Base-by-base conservation (phyloP, 768 basidiomycete genomes). In the Serendipita sp. region DNA sequence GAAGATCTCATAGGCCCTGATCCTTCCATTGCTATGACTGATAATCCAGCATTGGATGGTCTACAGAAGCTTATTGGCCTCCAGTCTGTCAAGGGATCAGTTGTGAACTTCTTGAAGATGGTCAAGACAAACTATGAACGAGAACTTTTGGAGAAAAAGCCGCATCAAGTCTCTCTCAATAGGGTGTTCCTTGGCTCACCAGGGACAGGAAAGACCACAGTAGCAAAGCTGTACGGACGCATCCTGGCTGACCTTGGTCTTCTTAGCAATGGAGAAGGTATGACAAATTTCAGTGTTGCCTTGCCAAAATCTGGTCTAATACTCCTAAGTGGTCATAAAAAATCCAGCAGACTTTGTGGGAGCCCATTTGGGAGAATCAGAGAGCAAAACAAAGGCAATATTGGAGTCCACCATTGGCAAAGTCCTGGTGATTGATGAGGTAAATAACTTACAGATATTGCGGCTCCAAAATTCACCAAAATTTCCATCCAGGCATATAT, bases 221-320 rank as follows among this genome's bases (percentile, higher is more conserved):
- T 88, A 0, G 85, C 83, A 0, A 81, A 80, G 68, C 69, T 85
- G 3, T 88, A 87, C 67, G 86, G 86, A 0, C 78, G 79, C 65
- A 81, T 86, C 53, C 71, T 88, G 11, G 79, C 76, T 0, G 84
- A 86, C 58, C 70, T 88, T 0, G 79, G 80, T 3, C 70, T 88
- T n/a, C 70, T 88, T n/a, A 85, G 83, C 70, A 86, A 84, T 46
- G 84, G 83, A 7, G 86, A 88, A 81, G 85, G 86, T 83, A 65
- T 68, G 74, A 28, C 24, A 24, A 24, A 24, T 24, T 24, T 24
- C 24, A 24, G 24, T 16, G 45, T 64, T 46, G 45, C n/a, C n/a
- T 4, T n/a, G n/a, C n/a, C 35, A 56, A 41, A 2, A 58, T 62
- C 38, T 41, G 51, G 35, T 13, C 16, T 28, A 44, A 54, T 34